Evolutionary conservation across 805 yeast species (phyloP), one percentile per base, ranked within the genome.

Genomic region (Alloascoidea africana): DNA sequence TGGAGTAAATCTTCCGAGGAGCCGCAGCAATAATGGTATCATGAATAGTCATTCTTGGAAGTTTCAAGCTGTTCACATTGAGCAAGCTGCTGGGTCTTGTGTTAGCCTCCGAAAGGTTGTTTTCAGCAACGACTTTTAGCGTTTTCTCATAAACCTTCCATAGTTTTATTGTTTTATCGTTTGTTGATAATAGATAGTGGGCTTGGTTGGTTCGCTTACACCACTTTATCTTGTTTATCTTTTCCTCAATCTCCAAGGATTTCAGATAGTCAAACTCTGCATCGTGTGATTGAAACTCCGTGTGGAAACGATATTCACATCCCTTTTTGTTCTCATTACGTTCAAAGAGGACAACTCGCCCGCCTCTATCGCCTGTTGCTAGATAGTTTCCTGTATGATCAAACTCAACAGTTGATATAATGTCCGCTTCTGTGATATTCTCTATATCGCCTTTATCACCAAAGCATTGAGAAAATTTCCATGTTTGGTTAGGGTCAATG

Each of bases 281-380:
- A 59, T 91, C 99, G 60, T 91, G 99, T 54, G 86, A 73, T 65
- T 91, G 99, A 60, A 91, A 91, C 58, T 91, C 99, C 15, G 97
- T 91, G 53, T 83, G 79, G 60, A 91, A 91, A 52, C 85, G 76
- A 62, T 91, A 93, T 58, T 93, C 98, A 58, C 96, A 87, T 37
- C 66, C 69, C 50, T 70, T 79, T 58, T 76, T 73, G 46, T 62
- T 59, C 46, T 71, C 77, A 56, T 84, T 86, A 49, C 97, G 72
- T 58, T 91, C 97, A 58, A 91, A 91, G 38, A 91, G 60, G 13
- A 91, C 99, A 33, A 91, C 96, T 45, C 99, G 72, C 18, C 99
- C 99, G 39, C 99, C 99, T 53, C 87, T 77, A 62, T 91, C 99
- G 44, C 99, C 99, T 1, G 98, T 91, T 42, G 98, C 99, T 41